These are phyloP conservation scores for Vickermania spadyakhi DNA, from an alignment of 208 protist species.

Conservation along the genomic window DNA sequence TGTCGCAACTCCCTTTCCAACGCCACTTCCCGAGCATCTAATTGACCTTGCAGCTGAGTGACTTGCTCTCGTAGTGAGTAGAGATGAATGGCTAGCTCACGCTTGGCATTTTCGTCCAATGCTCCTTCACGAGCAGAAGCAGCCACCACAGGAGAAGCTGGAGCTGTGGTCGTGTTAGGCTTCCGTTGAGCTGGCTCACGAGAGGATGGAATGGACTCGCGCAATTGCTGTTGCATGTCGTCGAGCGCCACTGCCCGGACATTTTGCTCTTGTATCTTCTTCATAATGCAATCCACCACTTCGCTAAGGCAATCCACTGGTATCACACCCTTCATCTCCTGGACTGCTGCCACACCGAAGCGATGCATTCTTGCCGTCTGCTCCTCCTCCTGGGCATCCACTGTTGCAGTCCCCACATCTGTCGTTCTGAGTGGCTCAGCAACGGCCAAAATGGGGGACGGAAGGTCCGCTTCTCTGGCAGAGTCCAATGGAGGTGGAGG, in stretches of 20 bases:
- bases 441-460: too few relatives aligned
- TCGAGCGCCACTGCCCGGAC: conserved; percentile 44
- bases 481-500: too few relatives aligned
- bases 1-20: conserved; percentile 11
- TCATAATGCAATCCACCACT: conserved; percentile 25
- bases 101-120: not conserved
- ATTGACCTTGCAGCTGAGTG: conserved; percentile 13
- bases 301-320: conserved; percentile 10
- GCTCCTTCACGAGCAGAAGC: conserved; percentile 15
- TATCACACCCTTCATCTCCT: not conserved
- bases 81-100: conserved; percentile 50
- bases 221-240: conserved; percentile 42
- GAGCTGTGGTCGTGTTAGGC: not conserved
- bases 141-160: not conserved
- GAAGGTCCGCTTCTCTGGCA: too few relatives aligned
- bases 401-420: too few relatives aligned
- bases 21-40: conserved; percentile 18
- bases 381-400: too few relatives aligned
- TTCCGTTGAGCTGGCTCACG: not conserved
- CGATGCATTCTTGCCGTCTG: too few relatives aligned
- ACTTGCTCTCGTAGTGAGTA: conserved; percentile 45
- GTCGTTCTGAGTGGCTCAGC: too few relatives aligned
- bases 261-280: conserved; percentile 31
- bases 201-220: conserved; percentile 10
- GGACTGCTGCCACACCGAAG: too few relatives aligned